These are phyloP conservation scores for Centaurea solstitialis DNA, from an alignment of 129 eudicot species.

Conservation along the genomic window DNA sequence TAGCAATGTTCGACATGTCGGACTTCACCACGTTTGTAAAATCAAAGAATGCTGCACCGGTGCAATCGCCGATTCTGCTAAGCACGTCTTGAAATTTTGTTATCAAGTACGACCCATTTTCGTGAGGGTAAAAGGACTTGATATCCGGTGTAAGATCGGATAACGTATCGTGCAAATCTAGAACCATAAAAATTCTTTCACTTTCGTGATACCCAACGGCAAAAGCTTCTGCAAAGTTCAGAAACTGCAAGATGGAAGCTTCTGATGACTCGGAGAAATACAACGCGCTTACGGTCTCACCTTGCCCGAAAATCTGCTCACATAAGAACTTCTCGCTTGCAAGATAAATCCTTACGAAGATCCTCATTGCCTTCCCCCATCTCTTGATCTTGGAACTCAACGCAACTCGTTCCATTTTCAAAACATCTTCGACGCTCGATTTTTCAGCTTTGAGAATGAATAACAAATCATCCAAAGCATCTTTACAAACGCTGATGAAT, in stretches of 20 bases:
- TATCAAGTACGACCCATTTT: constrained; percentile 42
- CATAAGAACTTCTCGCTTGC: constrained; percentile 64
- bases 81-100: constrained; percentile 53
- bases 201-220: constrained; percentile 25
- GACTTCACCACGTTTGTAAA: constrained; percentile 47
- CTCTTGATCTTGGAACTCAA: constrained; percentile 65
- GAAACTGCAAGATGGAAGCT: constrained; percentile 64
- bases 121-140: constrained; percentile 52
- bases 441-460: constrained; percentile 71
- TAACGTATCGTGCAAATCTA: constrained; percentile 80
- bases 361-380: constrained; percentile 73
- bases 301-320: constrained; percentile 35
- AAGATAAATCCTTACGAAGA: constrained; percentile 71
- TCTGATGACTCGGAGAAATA: constrained; percentile 77
- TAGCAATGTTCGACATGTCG: constrained; percentile 54
- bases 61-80: constrained; percentile 64
- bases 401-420: constrained; percentile 74
- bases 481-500: constrained; percentile 60
- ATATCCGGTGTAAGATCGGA: constrained; percentile 44
- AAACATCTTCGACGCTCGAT: constrained; percentile 74
- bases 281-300: constrained; percentile 39
- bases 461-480: constrained; percentile 78
- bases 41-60: constrained; percentile 60
- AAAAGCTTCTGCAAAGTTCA: constrained; percentile 74
- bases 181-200: constrained; percentile 63